Percentiles rank a stretch among this genome's conserved stretches.
These are phyloP conservation scores for Barnettozyma hawaiiensis DNA, from an alignment of 1,139 yeast species.

Conservation along the genomic window DNA sequence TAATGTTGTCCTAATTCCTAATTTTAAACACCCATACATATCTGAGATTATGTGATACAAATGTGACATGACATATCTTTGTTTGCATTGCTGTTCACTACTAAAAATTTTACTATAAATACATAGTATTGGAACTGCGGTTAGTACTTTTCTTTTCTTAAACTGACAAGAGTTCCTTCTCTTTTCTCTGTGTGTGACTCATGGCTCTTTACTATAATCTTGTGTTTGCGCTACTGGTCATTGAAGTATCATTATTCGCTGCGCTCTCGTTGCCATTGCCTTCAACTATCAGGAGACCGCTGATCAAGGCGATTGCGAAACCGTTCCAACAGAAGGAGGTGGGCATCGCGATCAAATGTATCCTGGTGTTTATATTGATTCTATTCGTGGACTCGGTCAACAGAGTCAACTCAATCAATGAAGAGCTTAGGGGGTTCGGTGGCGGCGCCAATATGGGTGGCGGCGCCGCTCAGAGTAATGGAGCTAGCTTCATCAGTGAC, in stretches of 20 bases:
- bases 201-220: slow-evolving; percentile 75
- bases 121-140: too few relatives aligned
- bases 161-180: too few relatives aligned
- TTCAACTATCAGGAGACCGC: slow-evolving; percentile 59
- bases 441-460: slow-evolving; percentile 11
- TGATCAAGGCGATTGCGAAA: slow-evolving; percentile 56
- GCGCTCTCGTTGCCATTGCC: slow-evolving; percentile 85
- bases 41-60: background rate
- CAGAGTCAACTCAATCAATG: slow-evolving; percentile 67
- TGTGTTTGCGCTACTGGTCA: slow-evolving; percentile 67
- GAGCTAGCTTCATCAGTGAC: slow-evolving; percentile 34
- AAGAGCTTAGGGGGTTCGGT: slow-evolving; percentile 41
- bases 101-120: too few relatives aligned
- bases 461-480: slow-evolving; percentile 19
- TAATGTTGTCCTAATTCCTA: background rate
- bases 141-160: too few relatives aligned
- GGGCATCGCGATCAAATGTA: slow-evolving; percentile 73
- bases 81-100: too few relatives aligned
- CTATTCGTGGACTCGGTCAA: slow-evolving; percentile 86
- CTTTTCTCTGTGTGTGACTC: background rate
- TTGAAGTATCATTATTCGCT: slow-evolving; percentile 79
- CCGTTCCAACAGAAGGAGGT: slow-evolving; percentile 71
- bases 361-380: slow-evolving; percentile 77
- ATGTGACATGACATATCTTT: too few relatives aligned
- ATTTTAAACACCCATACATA: background rate